Conservation (phyloP, 1,284 basidiomycete genomes). For the Cryptococcus jaspeensis region DNA sequence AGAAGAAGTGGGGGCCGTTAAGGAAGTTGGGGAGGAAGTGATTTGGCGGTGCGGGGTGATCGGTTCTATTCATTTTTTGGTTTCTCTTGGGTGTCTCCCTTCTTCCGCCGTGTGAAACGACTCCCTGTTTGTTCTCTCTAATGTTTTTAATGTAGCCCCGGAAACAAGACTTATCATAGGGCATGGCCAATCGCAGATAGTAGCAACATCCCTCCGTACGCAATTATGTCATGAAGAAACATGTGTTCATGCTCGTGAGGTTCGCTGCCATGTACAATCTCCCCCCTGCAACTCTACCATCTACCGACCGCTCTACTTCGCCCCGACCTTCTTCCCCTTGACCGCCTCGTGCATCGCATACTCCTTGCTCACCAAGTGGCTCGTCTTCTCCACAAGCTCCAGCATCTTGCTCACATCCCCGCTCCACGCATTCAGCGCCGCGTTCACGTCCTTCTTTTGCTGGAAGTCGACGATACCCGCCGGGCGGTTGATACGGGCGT, state of each 20-base stretch:
- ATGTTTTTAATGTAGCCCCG: no score
- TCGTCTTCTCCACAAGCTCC: constrained; percentile 55
- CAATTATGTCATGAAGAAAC: no score
- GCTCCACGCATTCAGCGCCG: constrained; percentile 95
- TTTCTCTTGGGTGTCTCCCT: no score
- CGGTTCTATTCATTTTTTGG: no score
- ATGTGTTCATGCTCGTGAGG: no score
- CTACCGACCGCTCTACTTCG: constrained; percentile 14
- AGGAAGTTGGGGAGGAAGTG: constrained; percentile 14
- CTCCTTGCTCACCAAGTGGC: constrained; percentile 56
- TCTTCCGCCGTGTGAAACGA: no score
- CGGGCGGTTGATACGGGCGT: constrained; percentile 91
- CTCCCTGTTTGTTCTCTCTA: no score
- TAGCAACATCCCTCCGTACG: neutral
- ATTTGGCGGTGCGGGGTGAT: neutral
- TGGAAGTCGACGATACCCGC: constrained; percentile 85
- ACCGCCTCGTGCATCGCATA: constrained; percentile 50
- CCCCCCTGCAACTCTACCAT: neutral
- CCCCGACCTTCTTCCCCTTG: constrained; percentile 39
- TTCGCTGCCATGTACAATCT: no score
- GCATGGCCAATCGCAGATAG: neutral
- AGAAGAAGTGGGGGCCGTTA: constrained; percentile 14
- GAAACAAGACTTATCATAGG: neutral
- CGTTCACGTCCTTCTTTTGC: constrained; percentile 70
- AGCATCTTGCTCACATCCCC: constrained; percentile 85